Conservation (phyloP, 352 stramenopile genomes). For the Pythium brassicae region DNA sequence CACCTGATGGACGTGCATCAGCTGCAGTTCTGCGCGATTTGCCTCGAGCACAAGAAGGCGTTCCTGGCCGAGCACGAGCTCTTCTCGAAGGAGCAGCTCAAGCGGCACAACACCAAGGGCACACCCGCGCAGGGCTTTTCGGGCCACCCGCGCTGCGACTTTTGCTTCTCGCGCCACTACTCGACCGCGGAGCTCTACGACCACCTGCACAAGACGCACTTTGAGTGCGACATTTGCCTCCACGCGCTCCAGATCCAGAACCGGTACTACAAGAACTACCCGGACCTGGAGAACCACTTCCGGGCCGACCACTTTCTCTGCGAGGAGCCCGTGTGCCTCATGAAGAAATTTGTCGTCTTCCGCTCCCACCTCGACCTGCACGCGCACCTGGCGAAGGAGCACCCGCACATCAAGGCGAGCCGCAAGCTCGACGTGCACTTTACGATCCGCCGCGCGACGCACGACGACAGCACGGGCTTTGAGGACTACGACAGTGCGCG, state of each 20-base stretch:
- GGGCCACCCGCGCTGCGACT: slow-evolving; percentile 86
- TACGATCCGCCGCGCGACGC: slow-evolving; percentile 55
- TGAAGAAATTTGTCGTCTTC: slow-evolving; percentile 90
- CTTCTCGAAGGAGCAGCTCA: slow-evolving; percentile 73
- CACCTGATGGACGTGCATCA: slow-evolving; percentile 74
- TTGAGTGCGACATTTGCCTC: slow-evolving; percentile 89
- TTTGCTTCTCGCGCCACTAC: slow-evolving; percentile 87
- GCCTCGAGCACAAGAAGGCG: slow-evolving; percentile 86
- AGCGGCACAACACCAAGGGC: slow-evolving; percentile 71
- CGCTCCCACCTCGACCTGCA: slow-evolving; percentile 84
- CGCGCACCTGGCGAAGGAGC: slow-evolving; percentile 72
- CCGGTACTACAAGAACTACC: slow-evolving; percentile 91
- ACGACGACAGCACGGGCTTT: slow-evolving; percentile 34
- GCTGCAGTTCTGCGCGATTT: slow-evolving; percentile 79
- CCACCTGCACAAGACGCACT: slow-evolving; percentile 90
- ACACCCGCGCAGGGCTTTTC: slow-evolving; percentile 71
- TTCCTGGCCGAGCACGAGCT: slow-evolving; percentile 80
- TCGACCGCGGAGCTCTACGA: slow-evolving; percentile 86
- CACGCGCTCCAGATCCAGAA: slow-evolving; percentile 75
- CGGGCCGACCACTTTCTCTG: slow-evolving; percentile 86
- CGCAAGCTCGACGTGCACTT: slow-evolving; percentile 88
- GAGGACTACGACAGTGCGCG: slow-evolving; percentile 34
- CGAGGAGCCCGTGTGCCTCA: slow-evolving; percentile 76
- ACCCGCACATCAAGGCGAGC: slow-evolving; percentile 82
- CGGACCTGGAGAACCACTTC: slow-evolving; percentile 89